Conservation (phyloP, 768 basidiomycete genomes). For the Amanita muscaria region DNA sequence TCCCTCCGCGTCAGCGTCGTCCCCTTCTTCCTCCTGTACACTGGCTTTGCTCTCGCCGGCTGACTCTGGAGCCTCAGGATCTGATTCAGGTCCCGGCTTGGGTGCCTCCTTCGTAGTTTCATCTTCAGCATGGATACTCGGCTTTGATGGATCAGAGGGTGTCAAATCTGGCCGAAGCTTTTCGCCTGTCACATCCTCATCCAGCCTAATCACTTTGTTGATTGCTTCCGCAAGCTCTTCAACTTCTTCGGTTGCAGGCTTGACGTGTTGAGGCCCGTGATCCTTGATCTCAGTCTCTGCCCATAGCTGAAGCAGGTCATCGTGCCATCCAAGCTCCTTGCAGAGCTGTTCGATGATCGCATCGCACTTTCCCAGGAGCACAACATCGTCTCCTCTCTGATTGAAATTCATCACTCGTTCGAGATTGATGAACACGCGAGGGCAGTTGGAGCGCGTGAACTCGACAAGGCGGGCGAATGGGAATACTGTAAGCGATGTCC, state of each 20-base stretch:
- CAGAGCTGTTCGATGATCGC: conserved; percentile 53
- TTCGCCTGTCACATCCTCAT: neutral
- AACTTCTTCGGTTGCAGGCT: conserved; percentile 7
- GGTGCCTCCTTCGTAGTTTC: neutral
- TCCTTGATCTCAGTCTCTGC: conserved; percentile 30
- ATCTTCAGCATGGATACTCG: neutral
- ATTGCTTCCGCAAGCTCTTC: neutral
- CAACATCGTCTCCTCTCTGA: conserved; percentile 43
- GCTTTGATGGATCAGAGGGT: neutral
- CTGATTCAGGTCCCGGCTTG: neutral
- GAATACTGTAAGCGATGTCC: conserved; percentile 81
- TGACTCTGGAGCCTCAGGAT: neutral
- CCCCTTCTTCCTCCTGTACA: neutral
- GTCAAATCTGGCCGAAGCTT: neutral
- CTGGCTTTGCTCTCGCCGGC: too few species aligned
- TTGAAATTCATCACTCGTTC: conserved; percentile 70
- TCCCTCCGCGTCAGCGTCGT: neutral
- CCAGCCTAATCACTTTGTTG: neutral
- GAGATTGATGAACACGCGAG: conserved; percentile 84
- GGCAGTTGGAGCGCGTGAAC: conserved; percentile 46
- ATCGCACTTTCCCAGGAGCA: conserved; percentile 67
- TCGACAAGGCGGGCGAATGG: conserved; percentile 78
- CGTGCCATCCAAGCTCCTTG: conserved; percentile 65
- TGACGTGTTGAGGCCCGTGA: conserved; percentile 5
- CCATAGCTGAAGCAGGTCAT: conserved; percentile 52